Evolutionary conservation across 345 rosid species (phyloP), one percentile per base, ranked within the genome.

Genomic region (Ricinus communis): DNA sequence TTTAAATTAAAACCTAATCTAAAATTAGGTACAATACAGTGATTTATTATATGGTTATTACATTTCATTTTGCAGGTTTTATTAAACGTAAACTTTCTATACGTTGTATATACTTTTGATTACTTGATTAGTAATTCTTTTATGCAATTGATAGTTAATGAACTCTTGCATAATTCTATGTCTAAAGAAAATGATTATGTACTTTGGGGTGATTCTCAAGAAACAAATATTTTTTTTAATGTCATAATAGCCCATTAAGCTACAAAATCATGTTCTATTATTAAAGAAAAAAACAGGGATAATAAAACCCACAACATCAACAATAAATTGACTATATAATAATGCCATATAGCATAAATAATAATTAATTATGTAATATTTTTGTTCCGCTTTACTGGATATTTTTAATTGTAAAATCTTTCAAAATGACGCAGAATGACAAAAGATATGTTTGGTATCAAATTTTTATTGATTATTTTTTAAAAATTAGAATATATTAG

Each of bases 201-300:
- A 53, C 59, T 53, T 36, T 51, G 49, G 58, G 47, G 41, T 67
- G 57, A 49, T 65, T 50, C 27, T 50, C 14, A 49, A 9, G 71
- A 10, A 33, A 67, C 36, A 8, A 36, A 53, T 53, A n/a, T 21
- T 19, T 53, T 10, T 49, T 45, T 8, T 25, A 25, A 25, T 55
- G 12, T 22, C 12, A 5, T 18, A 58, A 6, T 28, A 58, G 33
- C 43, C 10, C 19, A n/a, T 30, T 59, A 33, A 59, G 46, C 65
- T 59, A 59, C 46, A 19, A 36, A 60, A 38, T 60, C 47, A 60
- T 36, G 36, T 60, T 60, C 21, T n/a, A 53, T 53, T 53, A 19
- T 38, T 24, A 60, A 33, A 16, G 19, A 36, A 33, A 2, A 33
- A 33, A 33, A 33, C 38, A 2, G 6, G 6, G 38, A 33, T 6